Base-by-base conservation (phyloP, 345 rosid genomes). In the Eucalyptus curtisii region DNA sequence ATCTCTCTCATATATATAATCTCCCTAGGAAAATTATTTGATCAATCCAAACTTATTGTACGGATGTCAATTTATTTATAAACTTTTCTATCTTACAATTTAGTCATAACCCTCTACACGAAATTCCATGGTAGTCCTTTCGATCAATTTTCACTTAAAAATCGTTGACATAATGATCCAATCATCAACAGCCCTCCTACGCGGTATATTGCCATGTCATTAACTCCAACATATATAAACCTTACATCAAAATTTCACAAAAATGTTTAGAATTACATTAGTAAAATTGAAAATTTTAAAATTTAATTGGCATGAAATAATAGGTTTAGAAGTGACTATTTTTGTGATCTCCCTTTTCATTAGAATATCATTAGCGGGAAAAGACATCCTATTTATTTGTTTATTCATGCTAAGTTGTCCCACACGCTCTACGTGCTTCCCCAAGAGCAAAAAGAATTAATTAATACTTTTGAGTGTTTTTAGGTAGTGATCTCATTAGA, bases 191-290 rank as follows among this genome's bases (percentile, higher is more conserved):
- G 7, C 30, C 30, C 14, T 59, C n/a, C 31, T 12, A 59, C 4
- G 0, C 11, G 31, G 66, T 31, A 27, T 59, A 1, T 12, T 27
- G 31, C 3, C 31, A 11, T 27, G 14, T 59, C 13, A 55, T 24
- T 55, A 25, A 55, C 30, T 55, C 61, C 30, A 55, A 55, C 30
- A 10, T 9, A 55, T 2, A 55, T 4, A 0, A 22, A 52, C 10
- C 57, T 52, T 24, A 59, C 31, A 59, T 27, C 0, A 27, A 31
- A 31, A 15, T 0, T 31, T 66, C 10, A n/a, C 1, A 0, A 16
- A 66, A n/a, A 13, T n/a, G 1, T n/a, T 25, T n/a, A n/a, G 2
- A n/a, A 31, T n/a, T n/a, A 64, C 14, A n/a, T 7, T 64, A 8
- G 2, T 7, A 15, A 64, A 64, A n/a, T 64, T 30, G 1, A 64